Evolutionary conservation across 495 filamentous ascomycete genomes (phyloP).

Genomic region (Hapsidospora chrysogenum): DNA sequence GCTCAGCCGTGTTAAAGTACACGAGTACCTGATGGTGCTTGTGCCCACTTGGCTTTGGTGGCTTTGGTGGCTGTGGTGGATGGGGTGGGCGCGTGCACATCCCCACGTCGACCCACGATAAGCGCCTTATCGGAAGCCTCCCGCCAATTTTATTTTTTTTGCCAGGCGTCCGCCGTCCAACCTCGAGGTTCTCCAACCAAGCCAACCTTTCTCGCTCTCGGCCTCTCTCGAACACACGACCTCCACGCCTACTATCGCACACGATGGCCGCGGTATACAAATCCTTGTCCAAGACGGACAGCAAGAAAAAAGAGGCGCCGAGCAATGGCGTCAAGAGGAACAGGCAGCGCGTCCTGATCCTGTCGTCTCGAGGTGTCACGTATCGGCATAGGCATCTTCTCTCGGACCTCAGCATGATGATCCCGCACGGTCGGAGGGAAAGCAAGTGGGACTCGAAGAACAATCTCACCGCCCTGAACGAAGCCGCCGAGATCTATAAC

Average conservation of each 20-base stretch:
- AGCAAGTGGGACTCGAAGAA: slow-evolving; percentile 94
- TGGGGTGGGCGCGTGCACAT: too few species aligned
- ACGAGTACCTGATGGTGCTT: too few species aligned
- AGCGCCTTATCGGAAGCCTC: slow-evolving; percentile 5
- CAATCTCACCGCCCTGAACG: slow-evolving; percentile 83
- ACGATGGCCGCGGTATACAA: slow-evolving; percentile 93
- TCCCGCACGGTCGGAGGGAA: slow-evolving; percentile 86
- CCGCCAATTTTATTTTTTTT: slow-evolving; percentile 6
- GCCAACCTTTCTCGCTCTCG: too few species aligned
- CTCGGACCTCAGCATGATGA: slow-evolving; percentile 71
- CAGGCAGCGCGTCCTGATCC: slow-evolving; percentile 72
- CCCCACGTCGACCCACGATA: neutral
- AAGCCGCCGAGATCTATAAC: slow-evolving; percentile 92
- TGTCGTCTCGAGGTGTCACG: slow-evolving; percentile 79
- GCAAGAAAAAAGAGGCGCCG: slow-evolving; percentile 22
- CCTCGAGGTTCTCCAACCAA: neutral
- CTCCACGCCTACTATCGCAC: too few species aligned
- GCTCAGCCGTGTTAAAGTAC: too few species aligned
- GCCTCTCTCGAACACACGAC: slow-evolving; percentile 1
- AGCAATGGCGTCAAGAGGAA: slow-evolving; percentile 32
- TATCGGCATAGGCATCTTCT: slow-evolving; percentile 86
- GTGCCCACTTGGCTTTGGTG: too few species aligned
- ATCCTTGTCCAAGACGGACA: slow-evolving; percentile 57
- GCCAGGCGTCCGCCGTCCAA: neutral
- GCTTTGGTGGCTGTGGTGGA: too few species aligned